Conservation (phyloP, 163 green algal species). For the Chloromonas sp. region DNA sequence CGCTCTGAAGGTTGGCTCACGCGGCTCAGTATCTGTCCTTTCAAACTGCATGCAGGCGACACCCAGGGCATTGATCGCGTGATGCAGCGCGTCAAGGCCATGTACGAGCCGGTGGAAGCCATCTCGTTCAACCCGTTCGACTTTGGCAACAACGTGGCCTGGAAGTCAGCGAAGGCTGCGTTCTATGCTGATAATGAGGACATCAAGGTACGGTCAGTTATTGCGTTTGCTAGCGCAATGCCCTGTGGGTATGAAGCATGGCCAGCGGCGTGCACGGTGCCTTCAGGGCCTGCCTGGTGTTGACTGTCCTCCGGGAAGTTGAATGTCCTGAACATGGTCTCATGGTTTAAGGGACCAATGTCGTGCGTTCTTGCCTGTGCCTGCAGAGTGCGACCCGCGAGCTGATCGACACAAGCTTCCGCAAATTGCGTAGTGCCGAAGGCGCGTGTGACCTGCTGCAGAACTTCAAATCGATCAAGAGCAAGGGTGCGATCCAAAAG, state of each 20-base stretch:
- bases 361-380: not conserved
- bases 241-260: no score
- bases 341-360: no score
- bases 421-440: conserved; percentile 79
- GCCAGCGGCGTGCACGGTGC: no score
- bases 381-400: conserved; percentile 38
- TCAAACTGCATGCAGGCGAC: conserved; percentile 32
- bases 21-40: no score
- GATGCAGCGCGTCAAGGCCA: conserved; percentile 62
- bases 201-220: conserved; percentile 54
- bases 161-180: conserved; percentile 49
- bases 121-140: conserved; percentile 60
- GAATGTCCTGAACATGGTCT: no score
- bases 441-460: conserved; percentile 83
- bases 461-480: conserved; percentile 83
- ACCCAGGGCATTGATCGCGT: conserved; percentile 73
- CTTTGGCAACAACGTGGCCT: conserved; percentile 42
- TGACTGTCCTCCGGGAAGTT: no score
- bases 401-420: conserved; percentile 87
- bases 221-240: no score
- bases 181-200: conserved; percentile 73
- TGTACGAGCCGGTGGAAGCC: conserved; percentile 73
- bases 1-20: no score
- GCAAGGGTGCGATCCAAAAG: conserved; percentile 71
- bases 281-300: no score